Evolutionary conservation across 2,329 filamentous ascomycete genomes (phyloP).

Genomic region (Botrytis squamosa): DNA sequence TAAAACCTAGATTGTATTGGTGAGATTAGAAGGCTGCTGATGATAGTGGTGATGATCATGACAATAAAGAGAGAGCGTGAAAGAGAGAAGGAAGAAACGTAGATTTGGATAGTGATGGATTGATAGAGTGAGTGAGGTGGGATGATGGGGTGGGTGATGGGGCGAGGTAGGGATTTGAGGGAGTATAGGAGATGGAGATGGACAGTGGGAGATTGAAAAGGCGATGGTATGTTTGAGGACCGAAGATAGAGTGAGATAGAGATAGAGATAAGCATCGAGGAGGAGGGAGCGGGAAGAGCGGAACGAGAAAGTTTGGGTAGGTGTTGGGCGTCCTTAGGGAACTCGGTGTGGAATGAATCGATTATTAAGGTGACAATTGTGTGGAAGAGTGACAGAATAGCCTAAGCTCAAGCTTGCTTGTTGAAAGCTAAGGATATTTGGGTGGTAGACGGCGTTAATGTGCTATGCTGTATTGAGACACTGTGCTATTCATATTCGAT

Average conservation of each 20-base stretch:
- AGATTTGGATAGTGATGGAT: not conserved
- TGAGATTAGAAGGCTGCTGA: not conserved
- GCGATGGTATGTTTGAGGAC: not conserved
- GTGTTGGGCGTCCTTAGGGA: fast-evolving
- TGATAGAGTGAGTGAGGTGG: not conserved
- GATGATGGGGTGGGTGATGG: not conserved
- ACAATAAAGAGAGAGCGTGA: not conserved
- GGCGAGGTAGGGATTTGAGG: not conserved
- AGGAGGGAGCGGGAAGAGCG: not conserved
- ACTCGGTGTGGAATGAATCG: not conserved
- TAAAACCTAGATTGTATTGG: no score
- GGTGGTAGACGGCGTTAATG: not conserved
- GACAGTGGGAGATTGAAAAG: not conserved
- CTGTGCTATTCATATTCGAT: not conserved
- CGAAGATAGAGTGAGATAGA: not conserved
- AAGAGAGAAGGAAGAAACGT: not conserved
- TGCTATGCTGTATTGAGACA: not conserved
- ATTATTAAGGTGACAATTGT: not conserved
- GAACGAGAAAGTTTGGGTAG: not conserved
- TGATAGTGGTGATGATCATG: not conserved
- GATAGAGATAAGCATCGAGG: no score
- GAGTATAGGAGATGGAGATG: not conserved
- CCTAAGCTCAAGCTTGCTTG: not conserved
- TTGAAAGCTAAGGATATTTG: no score
- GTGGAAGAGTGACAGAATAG: not conserved